Percentiles rank a stretch among this genome's conserved stretches.
Evolutionary conservation across 164 flowering plant genomes (phyloP).

Genomic region (Cinnamomum chago): DNA sequence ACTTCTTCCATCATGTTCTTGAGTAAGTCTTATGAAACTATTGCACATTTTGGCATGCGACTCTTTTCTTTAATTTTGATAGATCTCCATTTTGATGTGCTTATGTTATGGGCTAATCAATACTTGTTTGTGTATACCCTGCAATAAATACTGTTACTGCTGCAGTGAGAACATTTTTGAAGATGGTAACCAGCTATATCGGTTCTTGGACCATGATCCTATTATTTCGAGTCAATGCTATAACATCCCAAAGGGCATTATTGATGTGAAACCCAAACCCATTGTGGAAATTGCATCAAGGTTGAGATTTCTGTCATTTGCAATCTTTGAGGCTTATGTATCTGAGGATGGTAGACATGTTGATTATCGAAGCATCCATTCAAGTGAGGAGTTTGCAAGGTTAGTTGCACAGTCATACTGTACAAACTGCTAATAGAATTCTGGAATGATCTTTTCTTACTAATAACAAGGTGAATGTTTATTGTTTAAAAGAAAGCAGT

Average conservation of each 20-base stretch:
- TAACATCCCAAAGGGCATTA: slow-evolving; percentile 67
- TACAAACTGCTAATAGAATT: too few relatives aligned
- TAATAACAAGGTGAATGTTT: too few relatives aligned
- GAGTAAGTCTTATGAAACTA: slow-evolving; percentile 46
- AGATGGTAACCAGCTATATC: slow-evolving; percentile 78
- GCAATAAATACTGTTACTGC: slow-evolving; percentile 5
- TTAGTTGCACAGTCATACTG: slow-evolving; percentile 20
- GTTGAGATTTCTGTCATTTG: slow-evolving; percentile 58
- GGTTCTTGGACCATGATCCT: slow-evolving; percentile 86
- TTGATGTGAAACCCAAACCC: slow-evolving; percentile 65
- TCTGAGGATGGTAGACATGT: slow-evolving; percentile 79
- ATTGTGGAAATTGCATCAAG: slow-evolving; percentile 63
- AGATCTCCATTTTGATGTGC: background rate
- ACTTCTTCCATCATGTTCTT: slow-evolving; percentile 67
- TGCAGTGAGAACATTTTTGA: slow-evolving; percentile 72
- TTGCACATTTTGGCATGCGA: background rate
- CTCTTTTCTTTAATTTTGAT: background rate
- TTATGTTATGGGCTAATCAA: slow-evolving; percentile 5
- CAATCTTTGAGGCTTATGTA: slow-evolving; percentile 72
- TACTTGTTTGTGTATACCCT: background rate
- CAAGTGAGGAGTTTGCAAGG: slow-evolving; percentile 94
- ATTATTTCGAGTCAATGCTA: slow-evolving; percentile 61
- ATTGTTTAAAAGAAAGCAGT: too few relatives aligned
- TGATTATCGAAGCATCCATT: slow-evolving; percentile 73
- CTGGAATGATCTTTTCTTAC: background rate